Evolutionary conservation across 257 asterid genomes (phyloP), one percentile per base, ranked within the genome.

Genomic region (Buddleja alternifolia): DNA sequence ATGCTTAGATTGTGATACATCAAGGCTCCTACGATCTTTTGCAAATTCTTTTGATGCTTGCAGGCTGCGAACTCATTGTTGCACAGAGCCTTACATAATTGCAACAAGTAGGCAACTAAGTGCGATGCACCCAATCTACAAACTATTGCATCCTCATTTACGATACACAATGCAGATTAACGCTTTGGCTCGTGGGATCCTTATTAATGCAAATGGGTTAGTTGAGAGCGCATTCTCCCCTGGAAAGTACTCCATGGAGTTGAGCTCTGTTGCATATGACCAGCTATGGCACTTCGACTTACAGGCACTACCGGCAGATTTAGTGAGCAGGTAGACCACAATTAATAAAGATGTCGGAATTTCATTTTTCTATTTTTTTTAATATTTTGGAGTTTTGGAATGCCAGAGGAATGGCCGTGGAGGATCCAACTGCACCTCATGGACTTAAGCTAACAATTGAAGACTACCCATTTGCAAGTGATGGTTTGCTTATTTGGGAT

Each of bases 121-220:
- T 10, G 82, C 85, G 21, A 75, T 90, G 93, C 98, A 92, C 68
- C 98, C 97, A 0, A 88, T 92, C 11, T 70, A 83, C 42, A 77
- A 88, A 70, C 75, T 90, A 17, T 45, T 92, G 50, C 86, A 76
- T 36, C 98, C 98, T 54, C 97, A 88, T 63, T 71, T 89, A 2
- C 84, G 96, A 3, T 88, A 87, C 84, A 92, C 98, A n/a, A 88
- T 92, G 97, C 93, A 87, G 80, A 92, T 92, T 29, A 92, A 92
- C 20, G 88, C 90, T 0, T 55, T 83, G 73, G 98, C 93, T 11
- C 95, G 98, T 7, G 60, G n/a, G 37, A 69, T 64, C 0, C 90
- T 92, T 36, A 77, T 92, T 12, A 92, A 84, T 51, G 84, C 77
- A 0, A 14, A 34, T 25, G 97, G 98, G 12, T 67, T 88, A 67